phyloP scores from a whole-genome alignment of 257 asterid species.

The Rehmannia glutinosa region DNA sequence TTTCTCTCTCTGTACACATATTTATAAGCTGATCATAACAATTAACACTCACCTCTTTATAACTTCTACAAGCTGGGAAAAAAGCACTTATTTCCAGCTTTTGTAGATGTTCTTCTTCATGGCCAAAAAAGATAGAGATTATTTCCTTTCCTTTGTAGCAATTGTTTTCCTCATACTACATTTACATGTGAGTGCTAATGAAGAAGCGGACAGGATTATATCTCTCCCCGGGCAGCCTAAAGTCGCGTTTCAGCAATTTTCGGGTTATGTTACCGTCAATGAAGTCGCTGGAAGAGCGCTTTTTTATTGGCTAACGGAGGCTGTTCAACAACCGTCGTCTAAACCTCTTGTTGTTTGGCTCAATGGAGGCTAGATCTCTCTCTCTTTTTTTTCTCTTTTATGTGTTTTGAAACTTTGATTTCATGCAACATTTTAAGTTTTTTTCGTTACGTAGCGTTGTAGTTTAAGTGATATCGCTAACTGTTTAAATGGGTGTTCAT shows the following conservation, averaged over 20 bases:
- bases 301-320: slow-evolving; percentile 90
- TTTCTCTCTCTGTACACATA: slow-evolving; percentile 20
- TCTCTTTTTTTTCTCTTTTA: background rate
- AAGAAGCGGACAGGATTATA: slow-evolving; percentile 62
- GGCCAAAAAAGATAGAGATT: background rate
- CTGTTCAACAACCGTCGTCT: slow-evolving; percentile 37
- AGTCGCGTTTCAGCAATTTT: slow-evolving; percentile 67
- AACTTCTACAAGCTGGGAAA: background rate
- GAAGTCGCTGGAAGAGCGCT: slow-evolving; percentile 77
- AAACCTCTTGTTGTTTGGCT: slow-evolving; percentile 92
- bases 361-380: slow-evolving; percentile 62
- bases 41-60: background rate
- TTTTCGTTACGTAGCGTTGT: too few species aligned
- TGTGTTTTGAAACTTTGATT: background rate
- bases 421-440: too few species aligned
- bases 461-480: too few species aligned
- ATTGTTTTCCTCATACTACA: slow-evolving; percentile 9
- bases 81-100: too few species aligned
- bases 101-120: background rate
- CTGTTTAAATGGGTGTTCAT: too few species aligned
- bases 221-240: slow-evolving; percentile 88
- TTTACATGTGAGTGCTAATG: slow-evolving; percentile 20
- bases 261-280: slow-evolving; percentile 83
- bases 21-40: slow-evolving; percentile 15
- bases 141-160: slow-evolving; percentile 5